Evolutionary conservation across 768 basidiomycete genomes (phyloP), one percentile per base, ranked within the genome.

Genomic region (Hydnomerulius pinastri): DNA sequence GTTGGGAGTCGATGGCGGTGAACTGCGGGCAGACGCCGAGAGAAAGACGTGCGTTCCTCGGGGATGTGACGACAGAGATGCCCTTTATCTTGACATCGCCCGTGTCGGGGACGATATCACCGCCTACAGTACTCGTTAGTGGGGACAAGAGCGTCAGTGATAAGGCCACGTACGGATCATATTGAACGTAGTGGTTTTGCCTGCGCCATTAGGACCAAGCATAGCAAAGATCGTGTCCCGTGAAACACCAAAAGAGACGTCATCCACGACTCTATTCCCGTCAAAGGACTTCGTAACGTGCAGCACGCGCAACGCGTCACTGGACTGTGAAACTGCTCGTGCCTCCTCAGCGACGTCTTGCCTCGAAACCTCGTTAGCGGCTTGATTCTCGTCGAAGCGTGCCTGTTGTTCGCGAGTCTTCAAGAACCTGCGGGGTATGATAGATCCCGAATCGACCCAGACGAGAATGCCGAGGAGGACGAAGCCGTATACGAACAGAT

Each of bases 11-110:
- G 54, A 91, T 90, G 1, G 90, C 88, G 1, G 88, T 90, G 67
- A 90, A 89, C 55, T 91, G 90, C 0, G 89, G 89, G 63, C 89
- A 92, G 43, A 92, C 86, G 3, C 90, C 90, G 6, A 92, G 78
- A 18, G 82, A 77, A 6, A 85, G 75, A 21, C 87, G 78, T 30
- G 90, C 86, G 4, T 66, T 73, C 18, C 79, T 78, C 0, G 89
- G 81, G 48, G 82, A 74, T n/a, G 75, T 73, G 24, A 87, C 71
- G 30, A 87, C 82, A 3, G 87, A 90, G 27, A 75, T 71, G 3
- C 80, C 83, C 47, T 81, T 78, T 60, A 92, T 86, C 43, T 80
- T 61, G 13, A 89, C 78, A 54, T 92, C 86, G 1, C 90, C 90
- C 1, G 68, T 54, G 54, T 87, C 82, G 0, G 88, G 88, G 23